Evolutionary conservation across 805 yeast species (phyloP).

Genomic region (Starmerella asiatica): DNA sequence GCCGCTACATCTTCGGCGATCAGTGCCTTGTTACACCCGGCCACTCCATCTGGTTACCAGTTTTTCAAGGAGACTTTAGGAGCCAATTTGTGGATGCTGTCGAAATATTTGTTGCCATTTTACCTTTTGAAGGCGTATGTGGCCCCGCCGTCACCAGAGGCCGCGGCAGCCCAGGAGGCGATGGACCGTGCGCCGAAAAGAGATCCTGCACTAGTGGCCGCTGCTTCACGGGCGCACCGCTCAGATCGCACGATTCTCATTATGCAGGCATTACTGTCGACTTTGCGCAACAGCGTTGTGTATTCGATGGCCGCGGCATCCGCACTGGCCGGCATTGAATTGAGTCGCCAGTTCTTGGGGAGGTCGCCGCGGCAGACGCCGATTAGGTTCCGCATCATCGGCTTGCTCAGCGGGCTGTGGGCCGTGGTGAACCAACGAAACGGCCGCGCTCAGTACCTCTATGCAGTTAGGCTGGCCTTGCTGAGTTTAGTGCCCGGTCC

Average conservation of each 20-base stretch:
- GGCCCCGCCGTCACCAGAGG: background rate
- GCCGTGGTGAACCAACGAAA: constrained; percentile 27
- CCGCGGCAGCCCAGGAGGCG: background rate
- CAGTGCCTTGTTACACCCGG: constrained; percentile 27
- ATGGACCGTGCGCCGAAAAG: background rate
- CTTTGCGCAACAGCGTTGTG: constrained; percentile 26
- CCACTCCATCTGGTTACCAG: constrained; percentile 19
- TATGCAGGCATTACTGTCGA: constrained; percentile 16
- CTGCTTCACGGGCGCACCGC: background rate
- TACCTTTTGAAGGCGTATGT: constrained; percentile 18
- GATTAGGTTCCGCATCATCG: constrained; percentile 30
- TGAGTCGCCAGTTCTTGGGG: constrained; percentile 26
- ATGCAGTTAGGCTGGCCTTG: constrained; percentile 28
- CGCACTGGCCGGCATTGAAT: constrained; percentile 31
- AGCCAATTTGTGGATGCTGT: constrained; percentile 19
- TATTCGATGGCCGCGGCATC: constrained; percentile 28
- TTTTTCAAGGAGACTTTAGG: constrained; percentile 21
- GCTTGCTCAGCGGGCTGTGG: constrained; percentile 33
- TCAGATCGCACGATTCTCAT: constrained; percentile 3
- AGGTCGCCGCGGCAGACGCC: constrained; percentile 22
- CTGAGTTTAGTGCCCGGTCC: constrained; percentile 15
- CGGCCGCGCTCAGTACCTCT: constrained; percentile 27
- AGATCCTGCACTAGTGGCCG: background rate
- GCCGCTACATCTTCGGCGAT: constrained; percentile 24
- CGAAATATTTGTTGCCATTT: constrained; percentile 24